phyloP scores from a whole-genome alignment of 2,329 filamentous ascomycete species.

The Stenocarpella maydis region DNA sequence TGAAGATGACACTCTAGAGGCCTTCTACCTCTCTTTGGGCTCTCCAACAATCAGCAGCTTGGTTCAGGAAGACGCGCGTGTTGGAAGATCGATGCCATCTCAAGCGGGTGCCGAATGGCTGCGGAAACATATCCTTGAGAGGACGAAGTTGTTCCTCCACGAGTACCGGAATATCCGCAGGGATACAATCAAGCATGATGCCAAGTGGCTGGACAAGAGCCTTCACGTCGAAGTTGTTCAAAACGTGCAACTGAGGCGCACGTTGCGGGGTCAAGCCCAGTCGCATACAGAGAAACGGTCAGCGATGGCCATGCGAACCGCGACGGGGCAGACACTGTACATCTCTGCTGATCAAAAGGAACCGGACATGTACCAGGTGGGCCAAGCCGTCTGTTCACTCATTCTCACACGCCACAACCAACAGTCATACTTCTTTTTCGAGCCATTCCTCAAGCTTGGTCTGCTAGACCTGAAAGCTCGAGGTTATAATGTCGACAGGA shows the following conservation, averaged over 20 bases:
- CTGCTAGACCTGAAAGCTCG: slow-evolving; percentile 82
- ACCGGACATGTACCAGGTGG: slow-evolving; percentile 91
- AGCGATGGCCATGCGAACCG: slow-evolving; percentile 68
- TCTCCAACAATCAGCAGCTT: slow-evolving; percentile 78
- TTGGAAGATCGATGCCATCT: slow-evolving; percentile 72
- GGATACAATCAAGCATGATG: slow-evolving; percentile 85
- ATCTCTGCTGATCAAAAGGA: slow-evolving; percentile 69
- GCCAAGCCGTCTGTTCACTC: slow-evolving; percentile 82
- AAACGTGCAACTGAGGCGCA: slow-evolving; percentile 78
- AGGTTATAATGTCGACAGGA: slow-evolving; percentile 96
- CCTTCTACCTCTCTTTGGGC: slow-evolving; percentile 84
- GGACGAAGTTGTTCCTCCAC: slow-evolving; percentile 88
- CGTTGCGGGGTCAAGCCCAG: slow-evolving; percentile 74
- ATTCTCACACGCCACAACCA: slow-evolving; percentile 85
- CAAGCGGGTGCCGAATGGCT: slow-evolving; percentile 75
- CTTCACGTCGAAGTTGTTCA: slow-evolving; percentile 80
- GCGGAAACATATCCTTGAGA: slow-evolving; percentile 84
- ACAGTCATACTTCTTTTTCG: slow-evolving; percentile 88
- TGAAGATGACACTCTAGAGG: slow-evolving; percentile 86
- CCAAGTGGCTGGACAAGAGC: slow-evolving; percentile 89
- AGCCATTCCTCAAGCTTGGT: slow-evolving; percentile 88
- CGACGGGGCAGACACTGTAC: slow-evolving; percentile 72
- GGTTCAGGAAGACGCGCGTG: slow-evolving; percentile 79
- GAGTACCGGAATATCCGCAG: slow-evolving; percentile 74
- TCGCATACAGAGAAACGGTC: slow-evolving; percentile 78